Base-by-base conservation (phyloP, 2,329 filamentous ascomycete genomes). In the Calonectria montana region DNA sequence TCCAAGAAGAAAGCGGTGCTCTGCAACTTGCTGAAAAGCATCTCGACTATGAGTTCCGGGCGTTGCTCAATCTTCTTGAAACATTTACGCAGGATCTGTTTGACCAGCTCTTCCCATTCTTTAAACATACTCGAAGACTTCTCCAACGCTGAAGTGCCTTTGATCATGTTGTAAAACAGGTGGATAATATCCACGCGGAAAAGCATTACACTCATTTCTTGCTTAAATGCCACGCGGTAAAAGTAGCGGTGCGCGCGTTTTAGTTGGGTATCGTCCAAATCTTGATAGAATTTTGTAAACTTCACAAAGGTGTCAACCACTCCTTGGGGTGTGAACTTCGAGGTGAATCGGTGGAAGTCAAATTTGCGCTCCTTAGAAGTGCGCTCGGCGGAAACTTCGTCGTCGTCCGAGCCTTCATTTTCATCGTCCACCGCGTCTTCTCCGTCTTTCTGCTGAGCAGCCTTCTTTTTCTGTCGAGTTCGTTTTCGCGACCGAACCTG, bases 171-270 rank as follows among this genome's bases (percentile, higher is more conserved):
- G 81, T 98, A 92, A 62, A 99, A 92, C 1, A 98, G 88, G 50
- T 94, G 91, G 57, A 99, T 91, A 41, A 98, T 97, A 81, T 98
- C 97, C 6, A 98, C 90, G 12, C 96, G 91, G 83, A 95, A 98
- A 1, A 99, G 88, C 85, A 98, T 90, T 25, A 98, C 92, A 69
- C 92, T 92, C 86, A 97, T 92, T 57, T 98, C 94, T 82, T 97
- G 94, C 84, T 98, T 99, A 87, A 98, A 98, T 0, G 95, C 95
- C 13, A 97, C 88, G 0, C 96, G 93, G 80, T 98, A 97, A 80
- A 99, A 96, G 82, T 96, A 99, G 8, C 97, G 93, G 84, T 98
- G 97, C 15, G 93, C 93, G 7, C 97, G 92, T 85, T 98, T 98
- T 43, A 98, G 86, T 81, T 99, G 97, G 43, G 91, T 88, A 2